Evolutionary conservation across 2,329 filamentous ascomycete genomes (phyloP).

Genomic region (Cladosporium phlei): DNA sequence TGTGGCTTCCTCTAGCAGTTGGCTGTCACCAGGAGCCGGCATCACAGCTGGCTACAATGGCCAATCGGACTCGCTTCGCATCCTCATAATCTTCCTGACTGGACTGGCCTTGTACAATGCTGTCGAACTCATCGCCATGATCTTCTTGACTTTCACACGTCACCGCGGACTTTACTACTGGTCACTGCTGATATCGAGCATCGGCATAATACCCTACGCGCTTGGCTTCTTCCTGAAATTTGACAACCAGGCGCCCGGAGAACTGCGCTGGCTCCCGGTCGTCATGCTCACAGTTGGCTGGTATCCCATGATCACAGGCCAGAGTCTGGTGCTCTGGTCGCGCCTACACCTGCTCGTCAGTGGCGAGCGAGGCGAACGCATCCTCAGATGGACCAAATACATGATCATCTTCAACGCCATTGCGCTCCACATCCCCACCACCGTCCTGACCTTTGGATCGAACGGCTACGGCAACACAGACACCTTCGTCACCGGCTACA

Average conservation of each 20-base stretch:
- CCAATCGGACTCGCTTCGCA: slow-evolving; percentile 24
- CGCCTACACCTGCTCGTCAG: slow-evolving; percentile 55
- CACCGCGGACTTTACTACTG: slow-evolving; percentile 48
- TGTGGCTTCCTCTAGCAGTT: slow-evolving; percentile 17
- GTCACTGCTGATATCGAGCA: slow-evolving; percentile 41
- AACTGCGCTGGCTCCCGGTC: slow-evolving; percentile 20
- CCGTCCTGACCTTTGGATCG: slow-evolving; percentile 52
- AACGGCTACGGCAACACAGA: slow-evolving; percentile 32
- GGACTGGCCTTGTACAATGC: slow-evolving; percentile 37
- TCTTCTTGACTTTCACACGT: slow-evolving; percentile 45
- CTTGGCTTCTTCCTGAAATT: slow-evolving; percentile 46
- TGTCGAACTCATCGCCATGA: slow-evolving; percentile 43
- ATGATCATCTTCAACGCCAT: slow-evolving; percentile 56
- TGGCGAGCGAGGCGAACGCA: slow-evolving; percentile 39
- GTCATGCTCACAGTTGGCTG: slow-evolving; percentile 46
- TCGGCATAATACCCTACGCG: slow-evolving; percentile 44
- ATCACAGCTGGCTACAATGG: slow-evolving; percentile 28
- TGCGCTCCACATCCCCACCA: slow-evolving; percentile 51
- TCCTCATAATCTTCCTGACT: slow-evolving; percentile 28
- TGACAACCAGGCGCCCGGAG: slow-evolving; percentile 34
- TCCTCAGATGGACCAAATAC: slow-evolving; percentile 47
- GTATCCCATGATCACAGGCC: slow-evolving; percentile 58
- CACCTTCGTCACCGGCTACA: slow-evolving; percentile 36
- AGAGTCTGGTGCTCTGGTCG: slow-evolving; percentile 59
- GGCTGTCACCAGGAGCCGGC: slow-evolving; percentile 25